Conservation (phyloP, 1,139 yeast genomes). For the Citeromyces hawaiiensis region DNA sequence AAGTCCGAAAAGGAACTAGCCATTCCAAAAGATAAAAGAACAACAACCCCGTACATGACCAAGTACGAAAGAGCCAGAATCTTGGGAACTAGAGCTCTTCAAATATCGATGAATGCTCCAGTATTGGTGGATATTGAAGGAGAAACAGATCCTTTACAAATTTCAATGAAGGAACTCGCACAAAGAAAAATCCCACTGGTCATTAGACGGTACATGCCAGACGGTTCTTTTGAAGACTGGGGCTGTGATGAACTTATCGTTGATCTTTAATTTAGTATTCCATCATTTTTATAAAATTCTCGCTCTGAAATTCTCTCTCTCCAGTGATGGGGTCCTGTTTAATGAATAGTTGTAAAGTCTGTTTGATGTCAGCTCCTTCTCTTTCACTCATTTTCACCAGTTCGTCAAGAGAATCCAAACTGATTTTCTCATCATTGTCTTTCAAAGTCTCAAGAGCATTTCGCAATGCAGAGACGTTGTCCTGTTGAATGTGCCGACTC, state of each 20-base stretch:
- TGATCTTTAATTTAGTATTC: constrained; percentile 31
- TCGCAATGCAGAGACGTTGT: constrained; percentile 44
- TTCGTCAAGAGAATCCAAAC: constrained; percentile 35
- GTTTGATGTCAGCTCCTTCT: constrained; percentile 32
- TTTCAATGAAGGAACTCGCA: constrained; percentile 92
- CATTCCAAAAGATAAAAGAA: constrained; percentile 75
- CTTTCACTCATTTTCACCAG: constrained; percentile 29
- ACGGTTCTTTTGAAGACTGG: constrained; percentile 97
- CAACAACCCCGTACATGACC: constrained; percentile 98
- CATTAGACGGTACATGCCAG: constrained; percentile 91
- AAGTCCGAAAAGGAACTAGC: constrained; percentile 74
- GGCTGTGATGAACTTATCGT: constrained; percentile 94
- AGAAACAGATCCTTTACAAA: constrained; percentile 97
- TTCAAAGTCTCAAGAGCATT: constrained; percentile 40
- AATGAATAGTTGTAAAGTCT: constrained; percentile 42
- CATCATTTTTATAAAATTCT: constrained; percentile 40
- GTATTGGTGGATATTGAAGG: constrained; percentile 97
- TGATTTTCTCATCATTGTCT: constrained; percentile 25
- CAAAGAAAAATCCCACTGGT: constrained; percentile 94
- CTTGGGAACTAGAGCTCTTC: constrained; percentile 91
- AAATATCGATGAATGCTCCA: constrained; percentile 96
- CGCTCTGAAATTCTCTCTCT: constrained; percentile 36
- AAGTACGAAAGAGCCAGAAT: constrained; percentile 96
- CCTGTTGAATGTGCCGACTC: constrained; percentile 47
- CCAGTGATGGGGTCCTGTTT: constrained; percentile 44